Evolutionary conservation across 106 monocot species (phyloP).

Genomic region (Allium cepa): DNA sequence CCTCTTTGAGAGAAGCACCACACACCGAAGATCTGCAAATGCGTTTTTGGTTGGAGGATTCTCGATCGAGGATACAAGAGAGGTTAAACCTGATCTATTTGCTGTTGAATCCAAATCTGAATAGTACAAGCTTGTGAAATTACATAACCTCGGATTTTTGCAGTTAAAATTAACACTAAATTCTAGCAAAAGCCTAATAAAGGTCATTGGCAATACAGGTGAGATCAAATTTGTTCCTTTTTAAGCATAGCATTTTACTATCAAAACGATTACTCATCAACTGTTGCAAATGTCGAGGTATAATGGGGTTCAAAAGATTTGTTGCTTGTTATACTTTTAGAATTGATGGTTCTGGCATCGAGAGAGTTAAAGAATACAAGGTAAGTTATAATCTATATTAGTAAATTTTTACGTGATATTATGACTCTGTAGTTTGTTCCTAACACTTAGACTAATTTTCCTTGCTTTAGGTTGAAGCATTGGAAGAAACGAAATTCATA

Average conservation of each 20-base stretch:
- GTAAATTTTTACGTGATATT: not conserved
- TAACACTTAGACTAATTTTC: slow-evolving; percentile 3
- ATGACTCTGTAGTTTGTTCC: not conserved
- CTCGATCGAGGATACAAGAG: slow-evolving; percentile 30
- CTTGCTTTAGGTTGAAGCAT: slow-evolving; percentile 52
- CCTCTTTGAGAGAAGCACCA: slow-evolving; percentile 51
- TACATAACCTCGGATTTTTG: not conserved
- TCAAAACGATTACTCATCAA: not conserved
- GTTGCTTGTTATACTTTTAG: slow-evolving; percentile 29
- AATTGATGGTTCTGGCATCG: slow-evolving; percentile 36
- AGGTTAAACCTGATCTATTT: slow-evolving; percentile 22
- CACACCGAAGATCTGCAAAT: slow-evolving; percentile 43
- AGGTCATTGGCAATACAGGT: slow-evolving; percentile 80
- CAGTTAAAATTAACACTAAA: slow-evolving; percentile 70
- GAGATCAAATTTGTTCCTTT: not conserved
- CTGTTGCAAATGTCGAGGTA: slow-evolving; percentile 66
- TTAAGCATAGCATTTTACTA: not conserved
- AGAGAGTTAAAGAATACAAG: slow-evolving; percentile 43
- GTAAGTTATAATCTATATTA: slow-evolving; percentile 17
- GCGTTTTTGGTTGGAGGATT: slow-evolving; percentile 80
- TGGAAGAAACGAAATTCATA: slow-evolving; percentile 30
- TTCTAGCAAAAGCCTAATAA: slow-evolving; percentile 49
- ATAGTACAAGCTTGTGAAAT: not conserved
- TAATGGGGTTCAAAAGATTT: slow-evolving; percentile 55
- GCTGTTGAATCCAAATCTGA: not conserved